Evolutionary conservation across 2,329 filamentous ascomycete species (phyloP), one percentile per base, ranked within the genome.

Genomic region (Gremmenia infestans): DNA sequence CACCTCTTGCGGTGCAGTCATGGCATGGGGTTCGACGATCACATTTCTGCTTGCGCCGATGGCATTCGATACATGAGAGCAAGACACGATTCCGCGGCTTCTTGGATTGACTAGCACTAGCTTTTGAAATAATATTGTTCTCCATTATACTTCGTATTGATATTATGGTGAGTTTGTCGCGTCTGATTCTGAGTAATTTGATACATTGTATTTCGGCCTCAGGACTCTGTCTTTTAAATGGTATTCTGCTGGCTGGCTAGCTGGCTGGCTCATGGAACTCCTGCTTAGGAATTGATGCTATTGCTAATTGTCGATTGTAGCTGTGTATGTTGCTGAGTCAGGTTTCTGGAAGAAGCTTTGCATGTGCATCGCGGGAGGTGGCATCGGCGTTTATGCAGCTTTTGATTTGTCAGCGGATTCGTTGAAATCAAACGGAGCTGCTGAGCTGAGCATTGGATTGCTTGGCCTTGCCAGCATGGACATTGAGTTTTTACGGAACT

Each of bases 31-130:
- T 39, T 15, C 22, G 42, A 15, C 59, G 50, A 49, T 62, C 52
- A 47, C 64, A 66, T 50, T 60, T 65, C 42, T 66, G 63, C 43
- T 66, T 66, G 22, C 62, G 54, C 22, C 62, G 55, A 36, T 65
- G 59, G 23, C 63, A 66, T 45, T 66, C 63, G 12, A 54, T 59
- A 50, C 62, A 64, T 2, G 60, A 61, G 9, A 60, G 32, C 11
- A 56, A 19, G 2, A 40, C 54, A 25, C 62, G 57, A 46, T 60
- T 60, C 32, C 62, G 58, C 48, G 5, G 25, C 2, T 48, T 55
- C 52, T 14, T 49, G 14, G 22, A 52, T 36, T 9, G 52, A 46
- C 12, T 52, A 52, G 32, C 43, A 25, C 48, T 32, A 32, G 28
- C 28, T 32, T 32, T 32, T 2, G 28, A 8, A 32, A 36, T 36